Evolutionary conservation across 805 yeast species (phyloP).

Genomic region (Candida andamanensis): DNA sequence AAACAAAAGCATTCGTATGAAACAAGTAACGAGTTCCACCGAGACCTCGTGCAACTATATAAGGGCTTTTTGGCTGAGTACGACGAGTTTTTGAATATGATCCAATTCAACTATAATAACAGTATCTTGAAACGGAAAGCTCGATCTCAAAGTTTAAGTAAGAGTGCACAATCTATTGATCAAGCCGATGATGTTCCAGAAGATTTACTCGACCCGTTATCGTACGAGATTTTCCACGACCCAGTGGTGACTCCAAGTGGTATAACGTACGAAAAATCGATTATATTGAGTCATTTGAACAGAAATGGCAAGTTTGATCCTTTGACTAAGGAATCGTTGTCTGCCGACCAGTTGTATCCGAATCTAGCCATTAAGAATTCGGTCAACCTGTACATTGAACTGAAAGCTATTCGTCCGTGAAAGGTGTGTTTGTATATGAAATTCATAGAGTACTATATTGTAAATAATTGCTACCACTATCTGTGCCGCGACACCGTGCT

Average conservation of each 20-base stretch:
- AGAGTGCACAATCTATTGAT: constrained; percentile 15
- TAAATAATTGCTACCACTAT: constrained; percentile 1
- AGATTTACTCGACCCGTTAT: constrained; percentile 33
- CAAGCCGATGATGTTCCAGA: constrained; percentile 29
- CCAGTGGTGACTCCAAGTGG: constrained; percentile 45
- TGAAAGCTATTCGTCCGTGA: too few species aligned
- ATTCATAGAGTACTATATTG: background rate
- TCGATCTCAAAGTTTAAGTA: background rate
- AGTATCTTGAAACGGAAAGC: constrained; percentile 12
- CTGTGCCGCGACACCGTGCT: constrained; percentile 1
- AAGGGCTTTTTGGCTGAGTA: constrained; percentile 17
- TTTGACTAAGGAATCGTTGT: constrained; percentile 31
- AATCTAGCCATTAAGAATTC: constrained; percentile 37
- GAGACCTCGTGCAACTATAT: constrained; percentile 15
- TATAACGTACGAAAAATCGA: constrained; percentile 36
- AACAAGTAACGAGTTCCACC: constrained; percentile 11
- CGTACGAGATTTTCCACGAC: constrained; percentile 31
- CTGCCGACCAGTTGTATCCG: constrained; percentile 31
- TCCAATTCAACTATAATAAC: constrained; percentile 21
- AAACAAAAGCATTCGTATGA: constrained; percentile 12
- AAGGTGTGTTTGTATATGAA: too few species aligned
- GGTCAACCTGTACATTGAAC: too few species aligned
- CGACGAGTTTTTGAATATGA: constrained; percentile 15
- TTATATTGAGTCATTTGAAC: constrained; percentile 30
- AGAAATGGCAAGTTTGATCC: constrained; percentile 35